Percentiles rank a stretch among this genome's conserved stretches.
Conservation (phyloP, 2,329 filamentous ascomycete species). For the Penicillium freii region DNA sequence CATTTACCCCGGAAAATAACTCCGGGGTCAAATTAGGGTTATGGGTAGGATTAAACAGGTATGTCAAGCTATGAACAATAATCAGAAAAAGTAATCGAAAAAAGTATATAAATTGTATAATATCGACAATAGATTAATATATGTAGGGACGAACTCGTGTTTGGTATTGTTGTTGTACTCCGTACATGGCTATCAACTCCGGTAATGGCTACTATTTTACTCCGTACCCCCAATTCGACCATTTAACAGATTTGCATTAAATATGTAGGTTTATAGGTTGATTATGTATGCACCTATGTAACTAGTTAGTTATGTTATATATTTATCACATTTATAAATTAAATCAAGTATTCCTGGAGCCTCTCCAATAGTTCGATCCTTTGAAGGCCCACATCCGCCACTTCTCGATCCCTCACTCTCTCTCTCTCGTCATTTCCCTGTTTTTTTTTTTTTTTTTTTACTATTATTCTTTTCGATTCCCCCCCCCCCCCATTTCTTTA, state of each 20-base stretch:
- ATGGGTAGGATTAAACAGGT: neutral
- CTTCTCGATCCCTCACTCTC: conserved; percentile 5
- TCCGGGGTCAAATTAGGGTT: neutral
- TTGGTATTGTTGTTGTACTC: no score
- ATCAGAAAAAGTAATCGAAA: neutral
- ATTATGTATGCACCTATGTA: no score
- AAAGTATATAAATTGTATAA: neutral
- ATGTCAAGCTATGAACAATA: neutral
- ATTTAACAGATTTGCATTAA: no score
- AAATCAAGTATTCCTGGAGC: neutral
- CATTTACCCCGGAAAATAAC: neutral
- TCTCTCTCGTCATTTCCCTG: neutral
- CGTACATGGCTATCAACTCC: no score
- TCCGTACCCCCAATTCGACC: no score
- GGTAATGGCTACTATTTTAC: no score
- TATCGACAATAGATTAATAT: no score
- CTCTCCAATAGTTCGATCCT: neutral
- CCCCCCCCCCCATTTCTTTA: neutral
- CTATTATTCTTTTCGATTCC: neutral
- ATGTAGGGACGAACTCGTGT: no score
- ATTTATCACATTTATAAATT: no score
- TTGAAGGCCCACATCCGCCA: conserved; percentile 5
- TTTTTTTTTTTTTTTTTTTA: neutral
- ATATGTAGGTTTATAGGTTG: no score
- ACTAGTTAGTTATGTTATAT: no score